Evolutionary conservation across 805 yeast genomes (phyloP).

Genomic region (Torulaspora quercuum): DNA sequence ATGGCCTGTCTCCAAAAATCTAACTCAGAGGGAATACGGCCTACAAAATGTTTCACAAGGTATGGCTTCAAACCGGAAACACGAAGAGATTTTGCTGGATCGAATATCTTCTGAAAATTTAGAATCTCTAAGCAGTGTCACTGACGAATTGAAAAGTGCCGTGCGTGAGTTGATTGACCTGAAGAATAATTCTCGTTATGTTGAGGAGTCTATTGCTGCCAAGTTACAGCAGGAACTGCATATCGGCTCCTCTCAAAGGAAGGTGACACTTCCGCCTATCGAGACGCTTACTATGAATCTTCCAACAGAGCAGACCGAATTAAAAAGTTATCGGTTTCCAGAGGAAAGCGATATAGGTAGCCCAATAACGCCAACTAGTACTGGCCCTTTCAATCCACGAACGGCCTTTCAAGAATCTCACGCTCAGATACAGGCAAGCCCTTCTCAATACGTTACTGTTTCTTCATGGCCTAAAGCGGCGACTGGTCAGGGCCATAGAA

Average conservation of each 20-base stretch:
- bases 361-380: background rate
- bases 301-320: conserved; percentile 5
- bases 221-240: conserved; percentile 7
- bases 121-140: conserved; percentile 10
- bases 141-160: conserved; percentile 6
- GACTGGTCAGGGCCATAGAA: conserved; percentile 6
- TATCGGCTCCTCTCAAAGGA: conserved; percentile 5
- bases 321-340: conserved; percentile 13
- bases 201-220: conserved; percentile 12
- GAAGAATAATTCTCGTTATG: conserved; percentile 12
- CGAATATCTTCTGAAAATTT: conserved; percentile 11
- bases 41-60: background rate
- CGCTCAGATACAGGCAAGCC: background rate
- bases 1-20: conserved; percentile 17
- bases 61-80: background rate
- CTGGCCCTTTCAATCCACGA: background rate
- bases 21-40: background rate
- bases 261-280: conserved; percentile 15
- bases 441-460: conserved; percentile 3
- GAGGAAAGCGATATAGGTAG: background rate
- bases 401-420: background rate
- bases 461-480: conserved; percentile 10
- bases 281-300: conserved; percentile 14
- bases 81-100: conserved; percentile 8
- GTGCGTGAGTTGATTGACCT: conserved; percentile 13